Evolutionary conservation across 805 yeast genomes (phyloP).

Genomic region (Kuraishia cidri): DNA sequence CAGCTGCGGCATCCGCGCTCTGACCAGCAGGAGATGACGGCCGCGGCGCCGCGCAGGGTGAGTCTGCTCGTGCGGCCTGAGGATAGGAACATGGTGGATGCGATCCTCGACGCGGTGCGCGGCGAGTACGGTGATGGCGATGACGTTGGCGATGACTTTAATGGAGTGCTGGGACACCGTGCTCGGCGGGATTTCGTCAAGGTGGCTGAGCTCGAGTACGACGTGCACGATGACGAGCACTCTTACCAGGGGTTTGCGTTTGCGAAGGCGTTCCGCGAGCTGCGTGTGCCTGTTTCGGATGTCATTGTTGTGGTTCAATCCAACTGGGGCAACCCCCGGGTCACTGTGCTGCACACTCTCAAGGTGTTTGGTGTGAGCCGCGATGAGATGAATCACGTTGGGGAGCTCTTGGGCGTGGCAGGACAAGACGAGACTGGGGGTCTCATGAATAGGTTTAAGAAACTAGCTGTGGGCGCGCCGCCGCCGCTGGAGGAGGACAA

Average conservation of each 20-base stretch:
- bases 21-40: conserved; percentile 1
- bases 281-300: conserved; percentile 3
- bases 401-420: too few species aligned
- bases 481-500: too few species aligned
- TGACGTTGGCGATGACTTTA: too few species aligned
- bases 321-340: conserved; percentile 6
- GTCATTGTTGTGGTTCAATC: conserved; percentile 4
- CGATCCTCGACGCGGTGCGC: too few species aligned
- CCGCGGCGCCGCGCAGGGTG: neutral
- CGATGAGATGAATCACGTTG: too few species aligned
- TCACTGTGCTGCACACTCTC: conserved; percentile 4
- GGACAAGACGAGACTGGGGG: too few species aligned
- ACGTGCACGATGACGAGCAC: neutral
- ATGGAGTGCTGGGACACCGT: too few species aligned
- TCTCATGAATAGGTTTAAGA: too few species aligned
- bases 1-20: conserved; percentile 3
- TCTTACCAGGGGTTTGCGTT: conserved; percentile 1
- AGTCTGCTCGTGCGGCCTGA: too few species aligned
- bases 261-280: conserved; percentile 2
- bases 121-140: too few species aligned
- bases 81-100: too few species aligned
- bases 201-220: neutral
- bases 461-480: too few species aligned
- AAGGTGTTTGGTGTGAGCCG: conserved; percentile 6
- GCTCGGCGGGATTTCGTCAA: conserved; percentile 4